phyloP scores from a whole-genome alignment of 768 basidiomycete species.

The Tulasnella sp. region DNA sequence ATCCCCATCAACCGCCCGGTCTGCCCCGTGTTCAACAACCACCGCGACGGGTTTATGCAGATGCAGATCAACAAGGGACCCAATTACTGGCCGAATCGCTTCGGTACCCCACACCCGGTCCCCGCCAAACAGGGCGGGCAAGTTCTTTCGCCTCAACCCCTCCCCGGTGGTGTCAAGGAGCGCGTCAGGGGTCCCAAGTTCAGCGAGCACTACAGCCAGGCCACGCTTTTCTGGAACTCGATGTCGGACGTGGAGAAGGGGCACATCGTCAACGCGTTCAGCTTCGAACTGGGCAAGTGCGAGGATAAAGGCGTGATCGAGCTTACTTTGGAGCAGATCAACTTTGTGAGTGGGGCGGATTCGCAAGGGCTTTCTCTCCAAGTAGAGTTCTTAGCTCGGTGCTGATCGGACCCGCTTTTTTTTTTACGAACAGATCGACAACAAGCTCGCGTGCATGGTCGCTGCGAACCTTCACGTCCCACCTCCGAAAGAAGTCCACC shows the following conservation, averaged over 20 bases:
- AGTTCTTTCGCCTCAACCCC: constrained; percentile 28
- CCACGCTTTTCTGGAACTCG: constrained; percentile 81
- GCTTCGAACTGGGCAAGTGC: constrained; percentile 82
- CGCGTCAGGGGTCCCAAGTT: constrained; percentile 49
- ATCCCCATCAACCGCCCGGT: constrained; percentile 50
- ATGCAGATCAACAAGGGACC: constrained; percentile 57
- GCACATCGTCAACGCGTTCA: constrained; percentile 66
- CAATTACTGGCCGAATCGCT: constrained; percentile 85
- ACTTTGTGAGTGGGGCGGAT: constrained; percentile 32
- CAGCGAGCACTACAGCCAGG: constrained; percentile 69
- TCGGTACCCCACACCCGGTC: constrained; percentile 47
- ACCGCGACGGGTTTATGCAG: constrained; percentile 59
- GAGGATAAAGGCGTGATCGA: constrained; percentile 69
- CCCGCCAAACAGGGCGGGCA: constrained; percentile 48
- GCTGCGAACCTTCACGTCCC: constrained; percentile 61
- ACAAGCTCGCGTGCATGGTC: constrained; percentile 64
- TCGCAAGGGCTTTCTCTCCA: neutral
- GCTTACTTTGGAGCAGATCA: constrained; percentile 61
- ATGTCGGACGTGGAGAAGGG: constrained; percentile 60
- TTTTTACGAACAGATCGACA: constrained; percentile 59
- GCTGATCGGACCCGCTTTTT: neutral
- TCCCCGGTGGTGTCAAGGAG: constrained; percentile 50
- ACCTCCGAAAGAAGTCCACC: constrained; percentile 48
- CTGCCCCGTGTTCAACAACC: constrained; percentile 67
- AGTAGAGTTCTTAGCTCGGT: too few relatives aligned